Evolutionary conservation across 441 rosid species (phyloP).

Genomic region (Kokia cookei): DNA sequence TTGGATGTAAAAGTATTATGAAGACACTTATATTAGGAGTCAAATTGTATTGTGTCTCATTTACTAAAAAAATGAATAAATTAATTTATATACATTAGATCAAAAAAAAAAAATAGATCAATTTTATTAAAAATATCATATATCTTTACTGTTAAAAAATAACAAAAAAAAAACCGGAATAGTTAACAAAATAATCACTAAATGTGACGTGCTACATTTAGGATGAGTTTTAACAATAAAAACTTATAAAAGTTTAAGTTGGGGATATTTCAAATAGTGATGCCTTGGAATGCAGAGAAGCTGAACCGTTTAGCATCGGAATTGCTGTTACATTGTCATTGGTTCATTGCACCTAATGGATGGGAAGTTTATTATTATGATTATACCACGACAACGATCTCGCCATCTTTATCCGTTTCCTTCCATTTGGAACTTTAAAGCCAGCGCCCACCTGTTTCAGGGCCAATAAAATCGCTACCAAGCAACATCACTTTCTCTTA

Average conservation of each 20-base stretch:
- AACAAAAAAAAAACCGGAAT: rapidly evolving
- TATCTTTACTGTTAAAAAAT: too few relatives aligned
- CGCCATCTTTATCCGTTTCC: not conserved
- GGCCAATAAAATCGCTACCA: not conserved
- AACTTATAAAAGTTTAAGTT: too few relatives aligned
- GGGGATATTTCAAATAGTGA: too few relatives aligned
- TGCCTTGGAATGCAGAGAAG: not conserved
- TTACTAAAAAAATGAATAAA: too few relatives aligned
- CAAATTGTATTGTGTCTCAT: too few relatives aligned
- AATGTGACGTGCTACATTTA: too few relatives aligned
- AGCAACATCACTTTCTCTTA: not conserved
- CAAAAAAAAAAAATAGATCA: rapidly evolving
- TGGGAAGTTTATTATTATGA: not conserved
- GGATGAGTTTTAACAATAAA: too few relatives aligned
- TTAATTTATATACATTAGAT: too few relatives aligned
- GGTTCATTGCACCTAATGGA: not conserved
- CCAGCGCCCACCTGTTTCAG: not conserved
- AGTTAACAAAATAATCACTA: too few relatives aligned
- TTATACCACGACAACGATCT: not conserved
- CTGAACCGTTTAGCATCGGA: not conserved
- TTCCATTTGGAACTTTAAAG: not conserved
- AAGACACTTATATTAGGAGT: too few relatives aligned
- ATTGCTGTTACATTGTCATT: not conserved
- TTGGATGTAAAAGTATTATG: too few relatives aligned
- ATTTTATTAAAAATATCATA: too few relatives aligned